phyloP scores from a whole-genome alignment of 768 basidiomycete genomes.

The Amanita exitialis region DNA sequence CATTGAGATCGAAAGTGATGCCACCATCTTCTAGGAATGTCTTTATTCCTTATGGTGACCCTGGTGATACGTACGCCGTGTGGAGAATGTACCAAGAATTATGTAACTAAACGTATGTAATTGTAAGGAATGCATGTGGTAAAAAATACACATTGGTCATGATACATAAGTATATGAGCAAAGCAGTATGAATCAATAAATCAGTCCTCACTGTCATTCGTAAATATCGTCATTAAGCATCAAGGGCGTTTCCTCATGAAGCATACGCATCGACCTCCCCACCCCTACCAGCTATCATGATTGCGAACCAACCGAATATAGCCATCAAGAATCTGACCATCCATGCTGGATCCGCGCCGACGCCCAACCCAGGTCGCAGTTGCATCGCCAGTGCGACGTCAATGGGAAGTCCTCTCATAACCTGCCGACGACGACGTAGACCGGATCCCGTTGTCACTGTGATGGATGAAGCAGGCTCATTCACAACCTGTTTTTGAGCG shows the following conservation, averaged over 20 bases:
- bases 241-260: background rate
- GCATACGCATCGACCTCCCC: slow-evolving; percentile 6
- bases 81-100: background rate
- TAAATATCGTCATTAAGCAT: background rate
- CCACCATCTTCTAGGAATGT: slow-evolving; percentile 56
- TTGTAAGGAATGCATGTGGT: background rate
- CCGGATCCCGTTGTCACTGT: slow-evolving; percentile 1
- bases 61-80: background rate
- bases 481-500: background rate
- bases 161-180: background rate
- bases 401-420: slow-evolving; percentile 30
- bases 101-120: background rate
- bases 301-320: slow-evolving; percentile 69
- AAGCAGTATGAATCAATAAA: background rate
- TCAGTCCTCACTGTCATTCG: background rate
- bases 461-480: slow-evolving; percentile 12
- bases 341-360: slow-evolving; percentile 69
- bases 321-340: slow-evolving; percentile 73
- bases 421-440: slow-evolving; percentile 8
- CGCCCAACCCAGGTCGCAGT: slow-evolving; percentile 59
- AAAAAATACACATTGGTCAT: background rate
- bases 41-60: background rate
- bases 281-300: slow-evolving; percentile 33
- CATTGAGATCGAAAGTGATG: slow-evolving; percentile 79
- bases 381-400: slow-evolving; percentile 76